Base-by-base conservation (phyloP, 2,329 filamentous ascomycete genomes). In the Fragosphaeria purpurea region DNA sequence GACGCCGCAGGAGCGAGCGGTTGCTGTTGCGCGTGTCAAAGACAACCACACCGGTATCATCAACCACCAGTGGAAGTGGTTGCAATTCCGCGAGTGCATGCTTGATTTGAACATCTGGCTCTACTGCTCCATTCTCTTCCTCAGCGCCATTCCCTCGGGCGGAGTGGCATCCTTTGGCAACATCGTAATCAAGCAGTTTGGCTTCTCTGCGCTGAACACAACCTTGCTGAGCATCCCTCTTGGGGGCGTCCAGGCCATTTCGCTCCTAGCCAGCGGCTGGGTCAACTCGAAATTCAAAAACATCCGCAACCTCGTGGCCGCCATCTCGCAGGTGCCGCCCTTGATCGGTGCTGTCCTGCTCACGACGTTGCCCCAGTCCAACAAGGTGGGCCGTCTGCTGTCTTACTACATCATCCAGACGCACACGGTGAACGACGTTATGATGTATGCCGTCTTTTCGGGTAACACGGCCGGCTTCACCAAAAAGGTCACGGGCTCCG, bases 391-490 rank as follows among this genome's bases (percentile, higher is more conserved):
- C 6, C 58, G 76, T 34, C 61, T 77, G 6, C 69, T 76, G 44
- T 71, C 73, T 0, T 77, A 76, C 56, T 76, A 76, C 52, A 59
- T 76, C 9, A 72, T 75, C 43, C 50, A 12, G 56, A 80, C 77
- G 53, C 83, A 83, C 59, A 68, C 82, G 41, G 49, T 56, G 43
- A 63, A 59, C 46, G 73, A 80, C 3, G 80, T 78, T 0, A 63
- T 82, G 38, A 75, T 81, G 35, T 81, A 78, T 54, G 75, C 76
- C 0, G 80, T 77, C 76, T 76, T 75, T 2, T 70, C 75, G 1
- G 76, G 79, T 52, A 83, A 83, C 55, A 82, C 82, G 0, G 82
- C 77, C 0, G 83, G 83, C 1, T 80, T 85, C 58, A 86, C 82
- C 0, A 86, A 86, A 64, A 77, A 79, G 55, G 85, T 85, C 59